Percentiles rank a stretch among this genome's conserved stretches.
Conservation (phyloP, 352 stramenopile genomes). For the Phytophthora quininea region DNA sequence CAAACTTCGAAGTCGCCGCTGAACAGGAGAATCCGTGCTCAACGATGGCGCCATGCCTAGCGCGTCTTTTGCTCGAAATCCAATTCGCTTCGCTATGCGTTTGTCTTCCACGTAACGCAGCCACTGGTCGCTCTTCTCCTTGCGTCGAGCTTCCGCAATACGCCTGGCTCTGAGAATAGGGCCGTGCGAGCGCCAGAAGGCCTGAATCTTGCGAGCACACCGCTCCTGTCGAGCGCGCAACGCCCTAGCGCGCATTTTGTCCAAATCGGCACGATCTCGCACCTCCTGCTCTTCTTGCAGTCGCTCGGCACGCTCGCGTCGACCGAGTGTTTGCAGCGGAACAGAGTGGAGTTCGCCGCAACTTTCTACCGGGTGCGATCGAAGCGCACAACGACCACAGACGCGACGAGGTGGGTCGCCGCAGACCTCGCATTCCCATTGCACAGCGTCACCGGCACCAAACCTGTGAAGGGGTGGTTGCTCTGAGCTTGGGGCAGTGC, state of each 20-base stretch:
- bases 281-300: constrained; percentile 46
- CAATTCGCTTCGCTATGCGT: constrained; percentile 36
- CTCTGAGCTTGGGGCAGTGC: constrained; percentile 6
- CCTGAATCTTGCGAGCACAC: constrained; percentile 47
- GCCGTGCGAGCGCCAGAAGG: constrained; percentile 49
- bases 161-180: constrained; percentile 45
- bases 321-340: constrained; percentile 44
- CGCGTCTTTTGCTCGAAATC: constrained; percentile 41
- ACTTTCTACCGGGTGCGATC: constrained; percentile 47
- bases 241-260: constrained; percentile 41
- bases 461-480: neutral
- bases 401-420: constrained; percentile 35
- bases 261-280: constrained; percentile 50
- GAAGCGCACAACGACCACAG: constrained; percentile 48
- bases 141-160: constrained; percentile 19
- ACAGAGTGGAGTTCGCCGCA: constrained; percentile 46
- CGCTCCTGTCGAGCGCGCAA: constrained; percentile 35
- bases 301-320: constrained; percentile 42
- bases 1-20: constrained; percentile 53
- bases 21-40: constrained; percentile 43
- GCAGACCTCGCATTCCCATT: constrained; percentile 51
- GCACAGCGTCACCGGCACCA: constrained; percentile 37
- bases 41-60: constrained; percentile 51
- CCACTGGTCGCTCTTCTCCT: constrained; percentile 45
- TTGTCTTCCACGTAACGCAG: constrained; percentile 42